Evolutionary conservation across 2,329 filamentous ascomycete genomes (phyloP).

Genomic region (Clarireedia sp.): DNA sequence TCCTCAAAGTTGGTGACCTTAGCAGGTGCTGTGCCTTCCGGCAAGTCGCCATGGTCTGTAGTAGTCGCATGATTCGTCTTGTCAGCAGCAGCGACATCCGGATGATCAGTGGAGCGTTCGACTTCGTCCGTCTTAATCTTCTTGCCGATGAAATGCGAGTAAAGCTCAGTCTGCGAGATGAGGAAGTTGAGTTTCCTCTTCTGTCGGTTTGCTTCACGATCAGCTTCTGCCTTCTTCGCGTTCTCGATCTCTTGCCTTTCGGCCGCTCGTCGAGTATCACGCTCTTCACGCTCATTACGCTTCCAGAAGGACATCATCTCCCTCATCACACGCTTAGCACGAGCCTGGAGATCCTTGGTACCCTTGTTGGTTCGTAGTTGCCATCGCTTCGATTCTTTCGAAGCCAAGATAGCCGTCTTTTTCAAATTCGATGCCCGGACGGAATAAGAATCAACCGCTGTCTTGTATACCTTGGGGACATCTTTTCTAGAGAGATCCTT

Average conservation of each 20-base stretch:
- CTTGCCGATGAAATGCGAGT: conserved; percentile 98
- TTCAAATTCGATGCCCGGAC: conserved; percentile 93
- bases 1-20: conserved; percentile 93
- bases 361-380: conserved; percentile 97
- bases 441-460: conserved; percentile 76
- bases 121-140: conserved; percentile 98
- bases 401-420: conserved; percentile 93
- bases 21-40: conserved; percentile 46
- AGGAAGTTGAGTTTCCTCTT: conserved; percentile 99
- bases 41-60: conserved; percentile 33
- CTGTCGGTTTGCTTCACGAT: conserved; percentile 93
- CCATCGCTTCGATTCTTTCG: conserved; percentile 96
- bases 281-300: conserved; percentile 93
- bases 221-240: conserved; percentile 91
- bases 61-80: conserved; percentile 31
- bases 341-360: conserved; percentile 92
- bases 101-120: conserved; percentile 79
- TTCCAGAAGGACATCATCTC: conserved; percentile 99
- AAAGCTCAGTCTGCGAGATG: conserved; percentile 96
- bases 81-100: conserved; percentile 54
- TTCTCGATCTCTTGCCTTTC: conserved; percentile 96
- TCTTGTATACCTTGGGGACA: conserved; percentile 82
- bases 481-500: conserved; percentile 90
- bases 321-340: conserved; percentile 95
- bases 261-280: conserved; percentile 85